Percentiles rank a stretch among this genome's conserved stretches.
Conservation (phyloP, 2,329 filamentous ascomycete species). For the Fusarium humuli region DNA sequence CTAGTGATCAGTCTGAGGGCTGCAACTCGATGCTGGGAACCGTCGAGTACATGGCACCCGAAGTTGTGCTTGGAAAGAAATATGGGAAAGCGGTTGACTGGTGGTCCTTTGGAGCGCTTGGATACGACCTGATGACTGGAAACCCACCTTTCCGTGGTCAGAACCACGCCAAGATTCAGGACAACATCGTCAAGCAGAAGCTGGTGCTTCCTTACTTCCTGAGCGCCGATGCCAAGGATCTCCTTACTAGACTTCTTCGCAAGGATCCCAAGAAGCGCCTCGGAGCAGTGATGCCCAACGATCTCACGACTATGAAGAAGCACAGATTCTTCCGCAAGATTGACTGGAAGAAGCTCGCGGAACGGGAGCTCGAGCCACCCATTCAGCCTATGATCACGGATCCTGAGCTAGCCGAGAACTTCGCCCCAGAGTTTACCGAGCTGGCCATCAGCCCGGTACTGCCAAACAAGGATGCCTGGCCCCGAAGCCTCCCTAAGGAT, state of each 20-base stretch:
- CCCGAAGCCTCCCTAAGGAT: slow-evolving; percentile 58
- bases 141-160: slow-evolving; percentile 89
- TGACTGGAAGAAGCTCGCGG: slow-evolving; percentile 89
- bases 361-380: slow-evolving; percentile 84
- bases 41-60: slow-evolving; percentile 98
- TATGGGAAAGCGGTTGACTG: slow-evolving; percentile 97
- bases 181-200: slow-evolving; percentile 96
- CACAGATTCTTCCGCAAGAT: slow-evolving; percentile 98
- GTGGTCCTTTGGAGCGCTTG: slow-evolving; percentile 97
- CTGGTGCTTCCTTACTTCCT: slow-evolving; percentile 90
- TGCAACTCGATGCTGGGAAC: slow-evolving; percentile 95
- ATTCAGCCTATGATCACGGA: slow-evolving; percentile 96
- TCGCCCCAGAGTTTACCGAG: slow-evolving; percentile 90
- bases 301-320: slow-evolving; percentile 85
- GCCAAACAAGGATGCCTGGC: slow-evolving; percentile 58
- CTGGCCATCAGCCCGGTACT: slow-evolving; percentile 81
- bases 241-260: slow-evolving; percentile 87
- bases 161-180: slow-evolving; percentile 94
- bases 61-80: slow-evolving; percentile 86
- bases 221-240: slow-evolving; percentile 90
- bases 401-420: slow-evolving; percentile 96
- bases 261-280: slow-evolving; percentile 94
- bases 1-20: slow-evolving; percentile 71
- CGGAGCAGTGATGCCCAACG: slow-evolving; percentile 88
- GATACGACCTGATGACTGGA: slow-evolving; percentile 92